phyloP scores from a whole-genome alignment of 352 stramenopile species.

The Stramenopiles sp. region DNA sequence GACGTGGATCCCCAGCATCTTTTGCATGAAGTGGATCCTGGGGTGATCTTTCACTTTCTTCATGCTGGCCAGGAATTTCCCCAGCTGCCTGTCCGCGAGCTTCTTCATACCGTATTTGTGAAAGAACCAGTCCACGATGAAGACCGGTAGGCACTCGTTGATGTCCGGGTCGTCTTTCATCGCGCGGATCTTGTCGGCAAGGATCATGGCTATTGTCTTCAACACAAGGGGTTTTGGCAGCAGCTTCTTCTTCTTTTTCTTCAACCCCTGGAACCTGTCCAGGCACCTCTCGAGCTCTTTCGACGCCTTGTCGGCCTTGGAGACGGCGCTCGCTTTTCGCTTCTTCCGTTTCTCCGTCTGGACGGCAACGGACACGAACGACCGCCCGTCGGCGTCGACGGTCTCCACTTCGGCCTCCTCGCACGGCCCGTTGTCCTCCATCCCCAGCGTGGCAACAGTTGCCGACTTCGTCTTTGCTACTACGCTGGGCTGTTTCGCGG shows the following conservation, averaged over 20 bases:
- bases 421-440: neutral
- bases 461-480: neutral
- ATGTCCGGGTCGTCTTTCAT: neutral
- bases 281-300: neutral
- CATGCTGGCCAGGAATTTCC: neutral
- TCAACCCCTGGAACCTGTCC: neutral
- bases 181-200: neutral
- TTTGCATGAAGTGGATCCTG: neutral
- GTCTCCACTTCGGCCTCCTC: neutral
- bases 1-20: neutral
- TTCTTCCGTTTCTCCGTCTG: neutral
- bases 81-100: neutral
- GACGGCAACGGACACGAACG: neutral
- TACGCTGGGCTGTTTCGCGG: too few species aligned
- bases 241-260: neutral
- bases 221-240: neutral
- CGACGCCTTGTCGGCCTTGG: neutral
- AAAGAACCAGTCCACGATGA: neutral
- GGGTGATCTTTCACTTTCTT: slow-evolving; percentile 1
- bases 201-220: neutral
- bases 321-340: neutral
- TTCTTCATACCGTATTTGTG: neutral
- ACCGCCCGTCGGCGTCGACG: neutral
- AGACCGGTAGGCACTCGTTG: neutral
- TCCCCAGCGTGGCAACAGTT: neutral